These are phyloP conservation scores for Chlorella variabilis DNA, from an alignment of 163 green algal species.

Conservation along the genomic window DNA sequence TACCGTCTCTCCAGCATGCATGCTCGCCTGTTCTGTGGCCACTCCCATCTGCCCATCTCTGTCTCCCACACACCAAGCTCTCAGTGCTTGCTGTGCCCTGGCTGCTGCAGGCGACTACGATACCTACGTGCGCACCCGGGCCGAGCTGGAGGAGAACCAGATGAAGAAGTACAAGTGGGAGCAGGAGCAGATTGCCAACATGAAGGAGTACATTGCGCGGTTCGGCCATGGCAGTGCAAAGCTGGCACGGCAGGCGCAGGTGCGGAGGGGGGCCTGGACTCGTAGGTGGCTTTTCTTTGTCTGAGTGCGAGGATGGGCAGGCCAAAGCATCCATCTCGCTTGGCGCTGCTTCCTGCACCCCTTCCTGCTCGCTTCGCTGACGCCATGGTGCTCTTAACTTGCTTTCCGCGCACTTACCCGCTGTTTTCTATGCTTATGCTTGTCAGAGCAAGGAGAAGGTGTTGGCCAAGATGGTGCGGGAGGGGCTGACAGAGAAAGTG, in stretches of 20 bases:
- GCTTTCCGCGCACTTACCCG: too few relatives aligned
- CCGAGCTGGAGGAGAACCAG: slow-evolving; percentile 92
- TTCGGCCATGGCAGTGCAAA: slow-evolving; percentile 94
- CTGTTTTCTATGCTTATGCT: too few relatives aligned
- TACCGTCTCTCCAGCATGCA: too few relatives aligned
- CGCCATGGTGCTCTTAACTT: too few relatives aligned
- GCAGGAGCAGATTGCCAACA: slow-evolving; percentile 94
- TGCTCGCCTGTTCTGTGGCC: neutral
- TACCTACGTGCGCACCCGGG: slow-evolving; percentile 84
- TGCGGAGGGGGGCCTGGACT: too few relatives aligned
- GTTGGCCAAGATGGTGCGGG: slow-evolving; percentile 96
- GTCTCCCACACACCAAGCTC: too few relatives aligned
- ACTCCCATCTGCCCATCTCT: too few relatives aligned
- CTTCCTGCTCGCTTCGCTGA: too few relatives aligned
- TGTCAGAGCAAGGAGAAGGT: slow-evolving; percentile 96
- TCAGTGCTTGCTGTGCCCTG: too few relatives aligned
- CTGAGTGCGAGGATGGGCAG: too few relatives aligned
- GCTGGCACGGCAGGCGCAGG: slow-evolving; percentile 89
- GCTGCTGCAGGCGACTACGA: slow-evolving; percentile 95
- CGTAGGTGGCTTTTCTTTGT: neutral
- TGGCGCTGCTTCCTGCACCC: too few relatives aligned
- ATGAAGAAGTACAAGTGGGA: slow-evolving; percentile 98
- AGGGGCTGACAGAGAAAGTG: slow-evolving; percentile 88
- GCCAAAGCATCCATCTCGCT: too few relatives aligned
- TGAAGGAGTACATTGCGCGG: slow-evolving; percentile 90